phyloP scores from a whole-genome alignment of 495 filamentous ascomycete species.

The Hypoxylon lienhwacheense region DNA sequence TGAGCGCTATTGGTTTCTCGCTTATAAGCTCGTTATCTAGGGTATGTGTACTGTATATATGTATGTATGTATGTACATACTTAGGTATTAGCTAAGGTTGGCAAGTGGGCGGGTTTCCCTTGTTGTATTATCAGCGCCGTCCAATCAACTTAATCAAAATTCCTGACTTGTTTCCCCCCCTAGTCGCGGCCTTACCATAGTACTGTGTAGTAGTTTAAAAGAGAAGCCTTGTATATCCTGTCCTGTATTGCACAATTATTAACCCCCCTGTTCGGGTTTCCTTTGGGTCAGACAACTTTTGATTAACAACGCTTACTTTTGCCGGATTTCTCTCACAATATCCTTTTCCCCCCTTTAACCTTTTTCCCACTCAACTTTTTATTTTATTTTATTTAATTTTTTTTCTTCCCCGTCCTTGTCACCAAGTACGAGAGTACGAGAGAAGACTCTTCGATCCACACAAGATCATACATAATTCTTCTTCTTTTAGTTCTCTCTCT shows the following conservation, averaged over 20 bases:
- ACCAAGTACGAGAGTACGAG: too few relatives aligned
- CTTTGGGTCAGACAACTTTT: conserved; percentile 38
- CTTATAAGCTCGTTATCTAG: too few relatives aligned
- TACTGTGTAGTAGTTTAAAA: too few relatives aligned
- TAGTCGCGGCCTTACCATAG: conserved; percentile 36
- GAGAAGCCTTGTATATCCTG: too few relatives aligned
- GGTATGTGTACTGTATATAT: background rate
- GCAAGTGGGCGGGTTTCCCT: conserved; percentile 9
- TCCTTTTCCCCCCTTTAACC: conserved; percentile 27
- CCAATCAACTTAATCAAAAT: conserved; percentile 33
- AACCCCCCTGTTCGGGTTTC: conserved; percentile 33
- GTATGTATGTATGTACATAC: background rate
- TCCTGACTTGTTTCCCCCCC: conserved; percentile 20
- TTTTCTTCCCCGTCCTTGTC: too few relatives aligned
- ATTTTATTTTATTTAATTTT: background rate
- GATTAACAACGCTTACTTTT: conserved; percentile 38
- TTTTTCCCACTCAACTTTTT: conserved; percentile 28
- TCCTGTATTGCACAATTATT: conserved; percentile 36
- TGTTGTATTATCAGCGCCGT: conserved; percentile 1
- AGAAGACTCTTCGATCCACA: too few relatives aligned
- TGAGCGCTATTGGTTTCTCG: too few relatives aligned
- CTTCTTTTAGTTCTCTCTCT: too few relatives aligned
- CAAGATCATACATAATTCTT: too few relatives aligned
- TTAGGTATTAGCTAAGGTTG: conserved; percentile 15
- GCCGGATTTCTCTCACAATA: conserved; percentile 29